Evolutionary conservation across 2,329 filamentous ascomycete species (phyloP).

Genomic region (Aspergillus oerlinghausenensis): DNA sequence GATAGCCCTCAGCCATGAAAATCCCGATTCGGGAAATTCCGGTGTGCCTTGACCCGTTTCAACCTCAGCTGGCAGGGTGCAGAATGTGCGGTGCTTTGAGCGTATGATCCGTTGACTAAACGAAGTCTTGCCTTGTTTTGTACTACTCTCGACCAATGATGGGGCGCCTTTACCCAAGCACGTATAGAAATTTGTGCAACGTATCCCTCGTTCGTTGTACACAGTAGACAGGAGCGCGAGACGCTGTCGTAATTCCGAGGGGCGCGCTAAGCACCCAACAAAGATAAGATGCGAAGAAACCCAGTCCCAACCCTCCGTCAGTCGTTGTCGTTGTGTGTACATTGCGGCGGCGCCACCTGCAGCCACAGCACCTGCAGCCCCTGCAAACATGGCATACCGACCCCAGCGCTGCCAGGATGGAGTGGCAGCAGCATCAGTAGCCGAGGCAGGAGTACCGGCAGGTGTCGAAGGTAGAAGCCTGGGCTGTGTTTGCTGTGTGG

Average conservation of each 20-base stretch:
- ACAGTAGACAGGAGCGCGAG: conserved; percentile 64
- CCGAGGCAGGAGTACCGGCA: conserved; percentile 28
- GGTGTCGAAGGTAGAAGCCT: conserved; percentile 26
- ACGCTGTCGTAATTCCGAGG: conserved; percentile 72
- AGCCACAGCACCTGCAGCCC: conserved; percentile 72
- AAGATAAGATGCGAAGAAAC: conserved; percentile 89
- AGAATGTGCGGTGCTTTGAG: conserved; percentile 74
- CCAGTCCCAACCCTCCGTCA: conserved; percentile 74
- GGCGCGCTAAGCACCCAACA: conserved; percentile 80
- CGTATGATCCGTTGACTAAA: conserved; percentile 37
- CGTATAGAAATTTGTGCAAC: conserved; percentile 84
- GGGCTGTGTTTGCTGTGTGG: conserved; percentile 8
- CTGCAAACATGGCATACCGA: conserved; percentile 78
- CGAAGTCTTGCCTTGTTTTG: conserved; percentile 19
- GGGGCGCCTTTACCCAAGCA: conserved; percentile 66
- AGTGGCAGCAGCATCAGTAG: conserved; percentile 43
- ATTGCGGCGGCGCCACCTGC: conserved; percentile 79
- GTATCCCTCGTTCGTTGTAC: conserved; percentile 61
- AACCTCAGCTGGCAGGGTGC: conserved; percentile 65
- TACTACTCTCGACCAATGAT: conserved; percentile 23
- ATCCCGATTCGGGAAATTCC: conserved; percentile 34
- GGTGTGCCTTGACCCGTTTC: conserved; percentile 21
- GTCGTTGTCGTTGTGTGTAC: conserved; percentile 77
- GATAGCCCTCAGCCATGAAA: conserved; percentile 63
- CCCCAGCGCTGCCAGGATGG: conserved; percentile 73